Base-by-base conservation (phyloP, 257 asterid species). In the Henckelia pumila region DNA sequence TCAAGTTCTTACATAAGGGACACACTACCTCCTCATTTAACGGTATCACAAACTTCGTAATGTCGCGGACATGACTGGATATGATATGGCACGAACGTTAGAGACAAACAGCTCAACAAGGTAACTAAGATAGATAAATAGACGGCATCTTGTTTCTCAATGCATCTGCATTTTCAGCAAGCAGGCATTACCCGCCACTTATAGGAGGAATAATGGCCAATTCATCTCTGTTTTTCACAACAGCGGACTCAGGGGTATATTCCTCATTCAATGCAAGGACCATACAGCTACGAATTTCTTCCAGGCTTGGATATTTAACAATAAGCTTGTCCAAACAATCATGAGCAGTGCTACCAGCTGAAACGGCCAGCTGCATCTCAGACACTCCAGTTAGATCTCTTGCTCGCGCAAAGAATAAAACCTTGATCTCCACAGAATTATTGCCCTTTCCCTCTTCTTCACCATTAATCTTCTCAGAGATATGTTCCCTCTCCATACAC, bases 161-260 rank as follows among this genome's bases (percentile, higher is more conserved):
- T 37, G 19, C 4, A 13, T 14, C 52, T 14, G 19, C 52, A 44
- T 44, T 44, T 44, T 44, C 52, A 13, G 19, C 52, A 13, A 3
- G 52, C 4, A 37, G 5, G 3, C 6, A 19, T 44, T 93, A 90
- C 3, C 98, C 97, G 56, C 97, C 97, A 69, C 97, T 93, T 70
- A 88, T 93, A 64, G 97, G 98, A 73, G 97, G 97, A 74, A 93
- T 93, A 73, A 93, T 90, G 23, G 97, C 99, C 75, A 93, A 76
- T 76, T 86, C 96, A 76, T 93, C 99, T 68, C 84, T 71, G 69
- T 90, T 88, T 70, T 86, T 82, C 52, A 90, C 92, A 64, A 79
- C 72, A 17, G 85, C 74, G 26, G 95, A 79, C 53, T 85, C 95
- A 1, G 75, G 68, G 22, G 86, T 72, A 77, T 90, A 93, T 74